These are phyloP conservation scores for Penicillium cosmopolitanum DNA, from an alignment of 495 filamentous ascomycete genomes.

Conservation along the genomic window DNA sequence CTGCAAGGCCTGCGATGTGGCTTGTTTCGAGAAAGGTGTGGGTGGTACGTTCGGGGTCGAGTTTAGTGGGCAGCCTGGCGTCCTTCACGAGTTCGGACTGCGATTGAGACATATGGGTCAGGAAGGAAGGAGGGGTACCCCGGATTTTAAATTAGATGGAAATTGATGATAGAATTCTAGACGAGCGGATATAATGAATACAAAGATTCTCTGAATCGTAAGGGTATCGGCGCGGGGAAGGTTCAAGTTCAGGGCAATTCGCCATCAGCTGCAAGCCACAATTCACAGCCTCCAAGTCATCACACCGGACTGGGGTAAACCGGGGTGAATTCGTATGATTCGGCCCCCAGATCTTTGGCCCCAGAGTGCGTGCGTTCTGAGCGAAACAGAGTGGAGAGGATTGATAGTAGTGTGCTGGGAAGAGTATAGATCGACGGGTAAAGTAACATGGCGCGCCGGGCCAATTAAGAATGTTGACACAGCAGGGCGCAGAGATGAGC, in stretches of 20 bases:
- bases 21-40: slow-evolving; percentile 25
- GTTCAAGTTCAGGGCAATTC: slow-evolving; percentile 6
- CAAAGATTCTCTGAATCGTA: neutral
- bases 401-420: slow-evolving; percentile 9
- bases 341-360: slow-evolving; percentile 2
- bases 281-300: neutral
- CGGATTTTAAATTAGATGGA: neutral
- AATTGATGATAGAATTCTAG: neutral
- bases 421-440: slow-evolving; percentile 16
- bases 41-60: slow-evolving; percentile 17
- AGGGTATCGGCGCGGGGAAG: slow-evolving; percentile 1
- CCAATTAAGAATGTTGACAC: slow-evolving; percentile 9
- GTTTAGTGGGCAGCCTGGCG: slow-evolving; percentile 19
- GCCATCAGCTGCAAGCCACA: slow-evolving; percentile 1
- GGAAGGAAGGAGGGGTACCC: neutral
- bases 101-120: slow-evolving; percentile 22
- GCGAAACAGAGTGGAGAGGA: neutral
- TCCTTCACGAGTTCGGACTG: slow-evolving; percentile 26
- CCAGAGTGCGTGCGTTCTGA: neutral
- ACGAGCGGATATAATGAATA: neutral
- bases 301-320: slow-evolving; percentile 5
- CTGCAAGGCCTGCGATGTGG: slow-evolving; percentile 6
- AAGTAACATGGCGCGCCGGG: neutral
- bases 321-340: slow-evolving; percentile 11
- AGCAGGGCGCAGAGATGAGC: neutral